phyloP scores from a whole-genome alignment of 208 protist species.

The Wallacemonas sp. region DNA sequence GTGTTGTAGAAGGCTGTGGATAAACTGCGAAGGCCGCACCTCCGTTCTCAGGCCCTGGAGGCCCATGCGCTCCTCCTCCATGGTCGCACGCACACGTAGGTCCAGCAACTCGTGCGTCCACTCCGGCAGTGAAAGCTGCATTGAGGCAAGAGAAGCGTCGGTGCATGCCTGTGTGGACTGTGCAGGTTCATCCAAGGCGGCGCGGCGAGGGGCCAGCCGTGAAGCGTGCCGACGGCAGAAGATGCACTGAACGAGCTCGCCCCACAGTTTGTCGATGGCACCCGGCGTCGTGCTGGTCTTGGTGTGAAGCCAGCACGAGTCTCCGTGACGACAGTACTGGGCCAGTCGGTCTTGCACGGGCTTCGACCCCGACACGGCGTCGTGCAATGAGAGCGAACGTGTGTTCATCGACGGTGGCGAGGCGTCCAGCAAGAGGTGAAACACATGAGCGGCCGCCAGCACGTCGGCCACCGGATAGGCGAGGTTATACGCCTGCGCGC shows the following conservation, averaged over 20 bases:
- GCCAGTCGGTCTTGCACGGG: not conserved
- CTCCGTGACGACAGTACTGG: not conserved
- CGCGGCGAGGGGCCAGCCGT: too few relatives aligned
- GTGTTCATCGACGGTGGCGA: not conserved
- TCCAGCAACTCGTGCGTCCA: not conserved
- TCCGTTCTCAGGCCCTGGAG: not conserved
- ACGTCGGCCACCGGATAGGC: not conserved
- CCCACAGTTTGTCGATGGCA: not conserved
- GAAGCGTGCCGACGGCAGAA: too few relatives aligned
- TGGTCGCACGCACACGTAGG: not conserved
- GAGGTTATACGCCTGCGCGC: not conserved
- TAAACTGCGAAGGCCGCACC: conserved; percentile 7
- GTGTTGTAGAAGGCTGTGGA: not conserved
- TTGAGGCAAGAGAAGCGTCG: not conserved
- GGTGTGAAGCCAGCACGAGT: conserved; percentile 1
- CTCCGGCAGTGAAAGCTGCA: not conserved
- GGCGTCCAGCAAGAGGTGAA: not conserved
- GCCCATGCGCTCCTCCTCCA: not conserved
- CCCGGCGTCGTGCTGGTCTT: not conserved
- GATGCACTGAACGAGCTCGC: not conserved
- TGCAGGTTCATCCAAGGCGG: too few relatives aligned
- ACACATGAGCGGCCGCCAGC: not conserved
- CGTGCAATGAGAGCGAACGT: not conserved
- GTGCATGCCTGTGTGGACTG: not conserved
- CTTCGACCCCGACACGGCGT: not conserved